Evolutionary conservation across 768 basidiomycete species (phyloP), one percentile per base, ranked within the genome.

Genomic region (Neoboletus brunneissimus): DNA sequence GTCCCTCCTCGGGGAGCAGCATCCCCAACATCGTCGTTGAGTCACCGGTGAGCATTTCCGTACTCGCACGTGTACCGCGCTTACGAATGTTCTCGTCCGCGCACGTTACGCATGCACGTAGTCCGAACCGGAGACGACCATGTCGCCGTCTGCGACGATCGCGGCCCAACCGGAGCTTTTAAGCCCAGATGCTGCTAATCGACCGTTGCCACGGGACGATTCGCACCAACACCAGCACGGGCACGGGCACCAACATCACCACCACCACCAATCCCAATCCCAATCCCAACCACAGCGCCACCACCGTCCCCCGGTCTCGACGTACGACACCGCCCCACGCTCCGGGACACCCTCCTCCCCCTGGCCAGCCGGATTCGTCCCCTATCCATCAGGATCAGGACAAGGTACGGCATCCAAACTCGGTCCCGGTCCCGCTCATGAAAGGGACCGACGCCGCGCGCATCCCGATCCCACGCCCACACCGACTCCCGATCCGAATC

Each of bases 21-120:
- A 70, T 80, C 20, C 76, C 75, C 4, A 70, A 72, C 37, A 81
- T 81, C 51, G 58, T 76, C 37, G 72, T 82, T 31, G 73, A 79
- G 64, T 73, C 81, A 16, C 81, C 81, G 13, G 81, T 81, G 61
- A 76, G 67, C 22, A 31, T 22, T n/a, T 25, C 32, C 9, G 6
- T 10, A 0, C 9, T 11, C 51, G 3, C 10, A 23, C 25, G 4
- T 27, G 20, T 9, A 12, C 31, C 27, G 18, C 31, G 47, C 41
- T 47, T 38, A 35, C 10, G 5, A 25, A 1, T 15, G 32, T 34
- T 34, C n/a, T n/a, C 48, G 5, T 54, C 43, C n/a, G n/a, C 35
- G 13, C 54, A 23, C 18, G 25, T 8, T 15, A 50, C 20, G 12
- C n/a, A 25, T 16, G 3, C 12, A 37, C 15, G 22, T 38, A 81